Percentiles rank a stretch among this genome's conserved stretches.
These are phyloP conservation scores for Lodderomyces parapsilosis DNA, from an alignment of 1,139 yeast genomes.

Conservation along the genomic window DNA sequence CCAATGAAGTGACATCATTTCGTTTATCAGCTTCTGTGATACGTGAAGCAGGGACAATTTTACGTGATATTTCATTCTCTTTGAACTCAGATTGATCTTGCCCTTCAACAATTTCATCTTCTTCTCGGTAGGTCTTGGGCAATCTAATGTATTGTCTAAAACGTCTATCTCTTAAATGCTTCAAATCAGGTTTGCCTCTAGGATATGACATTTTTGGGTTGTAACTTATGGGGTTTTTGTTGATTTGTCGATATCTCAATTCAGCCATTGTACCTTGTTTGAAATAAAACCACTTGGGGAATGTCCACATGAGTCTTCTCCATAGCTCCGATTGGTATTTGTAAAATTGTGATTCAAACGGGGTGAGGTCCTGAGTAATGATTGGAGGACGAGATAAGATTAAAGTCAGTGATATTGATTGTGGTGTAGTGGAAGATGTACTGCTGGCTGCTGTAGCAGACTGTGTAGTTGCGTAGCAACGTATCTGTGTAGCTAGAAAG, in stretches of 20 bases:
- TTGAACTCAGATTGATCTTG: conserved; percentile 6
- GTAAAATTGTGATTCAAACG: conserved; percentile 74
- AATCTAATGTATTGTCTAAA: conserved; percentile 70
- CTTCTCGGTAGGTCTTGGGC: conserved; percentile 56
- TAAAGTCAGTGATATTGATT: conserved; percentile 40
- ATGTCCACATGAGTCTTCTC: conserved; percentile 94
- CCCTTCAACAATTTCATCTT: conserved; percentile 33
- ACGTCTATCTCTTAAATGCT: conserved; percentile 86
- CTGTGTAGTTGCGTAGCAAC: not conserved
- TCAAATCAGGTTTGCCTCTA: conserved; percentile 81
- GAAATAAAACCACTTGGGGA: conserved; percentile 91
- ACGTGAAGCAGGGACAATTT: conserved; percentile 70
- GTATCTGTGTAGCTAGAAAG: not conserved
- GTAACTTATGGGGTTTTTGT: conserved; percentile 69
- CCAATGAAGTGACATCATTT: conserved; percentile 66
- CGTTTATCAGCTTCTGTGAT: conserved; percentile 70
- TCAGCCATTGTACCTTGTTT: conserved; percentile 89
- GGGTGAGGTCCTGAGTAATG: conserved; percentile 71
- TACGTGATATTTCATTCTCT: conserved; percentile 54
- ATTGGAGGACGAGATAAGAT: conserved; percentile 81
- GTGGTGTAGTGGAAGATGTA: conserved; percentile 5
- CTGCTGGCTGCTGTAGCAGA: not conserved
- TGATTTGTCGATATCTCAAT: conserved; percentile 73
- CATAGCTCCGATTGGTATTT: conserved; percentile 84
- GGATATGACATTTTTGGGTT: conserved; percentile 78